Evolutionary conservation across 805 yeast genomes (phyloP).

Genomic region (Wickerhamiella hasegawae): DNA sequence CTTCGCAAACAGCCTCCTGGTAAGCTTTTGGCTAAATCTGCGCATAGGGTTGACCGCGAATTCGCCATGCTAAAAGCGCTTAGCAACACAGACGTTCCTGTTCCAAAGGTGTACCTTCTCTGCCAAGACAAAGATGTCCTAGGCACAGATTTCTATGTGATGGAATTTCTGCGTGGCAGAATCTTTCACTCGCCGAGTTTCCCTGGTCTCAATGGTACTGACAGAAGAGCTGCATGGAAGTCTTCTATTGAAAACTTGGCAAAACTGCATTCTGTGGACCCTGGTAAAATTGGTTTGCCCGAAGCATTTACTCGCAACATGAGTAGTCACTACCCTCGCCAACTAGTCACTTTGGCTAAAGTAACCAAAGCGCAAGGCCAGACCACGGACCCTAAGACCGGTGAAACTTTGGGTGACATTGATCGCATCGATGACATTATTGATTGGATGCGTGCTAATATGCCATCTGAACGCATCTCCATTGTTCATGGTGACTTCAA

Average conservation of each 20-base stretch:
- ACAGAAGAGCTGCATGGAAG: constrained; percentile 26
- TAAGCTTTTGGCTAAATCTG: constrained; percentile 35
- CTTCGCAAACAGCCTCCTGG: constrained; percentile 41
- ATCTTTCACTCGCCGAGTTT: constrained; percentile 39
- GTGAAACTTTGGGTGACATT: constrained; percentile 28
- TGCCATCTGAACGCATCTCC: constrained; percentile 32
- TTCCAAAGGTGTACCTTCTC: constrained; percentile 35
- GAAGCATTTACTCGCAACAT: constrained; percentile 24
- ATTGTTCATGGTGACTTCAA: constrained; percentile 53
- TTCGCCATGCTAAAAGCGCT: constrained; percentile 33
- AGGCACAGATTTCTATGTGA: constrained; percentile 42
- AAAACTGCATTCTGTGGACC: constrained; percentile 35
- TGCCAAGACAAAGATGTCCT: constrained; percentile 41
- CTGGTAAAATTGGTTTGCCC: constrained; percentile 32
- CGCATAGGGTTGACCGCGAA: constrained; percentile 50
- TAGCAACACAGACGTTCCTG: constrained; percentile 28
- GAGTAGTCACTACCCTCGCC: constrained; percentile 36
- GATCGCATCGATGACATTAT: constrained; percentile 31
- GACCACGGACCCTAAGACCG: constrained; percentile 15
- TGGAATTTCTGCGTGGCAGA: constrained; percentile 43
- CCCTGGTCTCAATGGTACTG: constrained; percentile 22
- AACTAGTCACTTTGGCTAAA: constrained; percentile 30
- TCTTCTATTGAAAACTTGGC: constrained; percentile 33
- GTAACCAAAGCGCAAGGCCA: constrained; percentile 27
- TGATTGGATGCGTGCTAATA: constrained; percentile 26